Conservation (phyloP, 208 protist species). For the Acanthamoeba triangularis region DNA sequence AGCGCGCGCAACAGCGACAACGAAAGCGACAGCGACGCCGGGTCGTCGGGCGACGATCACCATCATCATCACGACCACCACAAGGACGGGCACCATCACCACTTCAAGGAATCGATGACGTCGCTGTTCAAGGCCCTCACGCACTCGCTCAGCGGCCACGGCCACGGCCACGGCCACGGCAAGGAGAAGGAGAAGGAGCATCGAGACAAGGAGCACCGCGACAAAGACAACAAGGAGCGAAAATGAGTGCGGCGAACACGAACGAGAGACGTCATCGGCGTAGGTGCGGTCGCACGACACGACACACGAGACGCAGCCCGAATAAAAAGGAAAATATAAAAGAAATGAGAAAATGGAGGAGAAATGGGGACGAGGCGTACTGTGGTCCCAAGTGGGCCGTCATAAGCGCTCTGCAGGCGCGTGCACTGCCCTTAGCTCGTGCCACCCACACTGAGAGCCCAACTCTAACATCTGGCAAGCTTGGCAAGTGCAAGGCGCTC, state of each 20-base stretch:
- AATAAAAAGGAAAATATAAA: not conserved
- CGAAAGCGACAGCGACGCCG: not conserved
- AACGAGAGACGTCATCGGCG: too few relatives aligned
- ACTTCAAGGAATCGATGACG: conserved; percentile 39
- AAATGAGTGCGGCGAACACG: not conserved
- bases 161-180: not conserved
- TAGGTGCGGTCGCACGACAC: too few relatives aligned
- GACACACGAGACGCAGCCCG: too few relatives aligned
- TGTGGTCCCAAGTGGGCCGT: too few relatives aligned
- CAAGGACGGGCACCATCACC: not conserved
- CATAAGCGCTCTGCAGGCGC: too few relatives aligned
- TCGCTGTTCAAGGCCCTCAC: conserved; percentile 52
- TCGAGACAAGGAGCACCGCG: not conserved
- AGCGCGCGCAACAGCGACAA: conserved; percentile 28
- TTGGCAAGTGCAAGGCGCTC: too few relatives aligned
- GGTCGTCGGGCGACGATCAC: not conserved
- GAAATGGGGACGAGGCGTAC: too few relatives aligned
- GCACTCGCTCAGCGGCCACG: conserved; percentile 16
- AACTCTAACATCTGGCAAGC: too few relatives aligned
- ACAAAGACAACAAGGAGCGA: not conserved
- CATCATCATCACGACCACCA: too few relatives aligned
- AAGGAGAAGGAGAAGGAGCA: not conserved
- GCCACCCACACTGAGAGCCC: too few relatives aligned
- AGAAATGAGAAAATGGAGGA: too few relatives aligned
- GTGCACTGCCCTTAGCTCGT: too few relatives aligned